These are phyloP conservation scores for Thielaviopsis musarum DNA, from an alignment of 2,329 filamentous ascomycete genomes.

Conservation along the genomic window DNA sequence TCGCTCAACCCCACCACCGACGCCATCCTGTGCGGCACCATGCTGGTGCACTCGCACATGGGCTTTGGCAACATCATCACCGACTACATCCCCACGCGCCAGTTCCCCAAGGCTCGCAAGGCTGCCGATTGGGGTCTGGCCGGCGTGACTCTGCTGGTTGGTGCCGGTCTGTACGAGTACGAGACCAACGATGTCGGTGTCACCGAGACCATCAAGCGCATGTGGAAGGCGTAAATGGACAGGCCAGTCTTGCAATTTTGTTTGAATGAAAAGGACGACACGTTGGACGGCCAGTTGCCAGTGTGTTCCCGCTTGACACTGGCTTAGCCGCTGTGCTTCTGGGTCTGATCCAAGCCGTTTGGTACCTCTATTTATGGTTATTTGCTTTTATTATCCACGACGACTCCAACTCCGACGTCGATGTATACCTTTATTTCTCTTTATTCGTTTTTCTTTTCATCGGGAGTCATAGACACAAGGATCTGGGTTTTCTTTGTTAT, in stretches of 20 bases:
- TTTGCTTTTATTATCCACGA: neutral
- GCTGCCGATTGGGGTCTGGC: conserved; percentile 65
- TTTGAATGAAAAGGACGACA: neutral
- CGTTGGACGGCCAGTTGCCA: neutral
- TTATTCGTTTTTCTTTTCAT: neutral
- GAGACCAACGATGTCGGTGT: conserved; percentile 97
- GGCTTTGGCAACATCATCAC: conserved; percentile 82
- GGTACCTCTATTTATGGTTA: neutral
- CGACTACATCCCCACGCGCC: conserved; percentile 71
- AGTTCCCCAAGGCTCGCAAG: conserved; percentile 50
- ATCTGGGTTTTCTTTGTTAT: conserved; percentile 8
- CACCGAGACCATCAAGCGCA: conserved; percentile 70
- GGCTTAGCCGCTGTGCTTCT: neutral
- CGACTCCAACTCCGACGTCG: neutral
- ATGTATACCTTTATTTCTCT: neutral
- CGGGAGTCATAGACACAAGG: conserved; percentile 6
- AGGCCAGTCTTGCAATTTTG: neutral
- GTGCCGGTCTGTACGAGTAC: conserved; percentile 88
- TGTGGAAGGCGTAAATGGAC: conserved; percentile 60
- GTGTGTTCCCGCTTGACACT: neutral
- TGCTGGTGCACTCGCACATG: conserved; percentile 88
- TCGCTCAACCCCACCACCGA: conserved; percentile 81
- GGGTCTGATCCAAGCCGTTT: neutral
- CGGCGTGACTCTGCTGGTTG: conserved; percentile 60
- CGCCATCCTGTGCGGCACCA: conserved; percentile 62